Base-by-base conservation (phyloP, 495 filamentous ascomycete species). In the Daldinia caldariorum region DNA sequence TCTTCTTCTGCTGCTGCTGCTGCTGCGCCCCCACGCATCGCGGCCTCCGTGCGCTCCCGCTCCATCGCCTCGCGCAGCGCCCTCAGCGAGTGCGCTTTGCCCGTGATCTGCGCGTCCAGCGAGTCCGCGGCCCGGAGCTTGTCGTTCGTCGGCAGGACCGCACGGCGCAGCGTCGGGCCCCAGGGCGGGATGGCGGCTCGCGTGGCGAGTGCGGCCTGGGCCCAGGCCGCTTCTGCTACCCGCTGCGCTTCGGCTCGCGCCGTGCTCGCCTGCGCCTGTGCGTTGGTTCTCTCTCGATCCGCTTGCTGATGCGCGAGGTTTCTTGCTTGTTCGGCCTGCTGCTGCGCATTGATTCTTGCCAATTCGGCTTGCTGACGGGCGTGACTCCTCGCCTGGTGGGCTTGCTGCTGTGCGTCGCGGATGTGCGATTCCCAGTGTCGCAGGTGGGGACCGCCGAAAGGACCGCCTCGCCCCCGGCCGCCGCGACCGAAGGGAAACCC, bases 101-200 rank as follows among this genome's bases (percentile, higher is more conserved):
- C 65, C 0, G 22, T 55, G 14, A 80, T 51, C 62, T 72, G 47
- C n/a, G 58, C 69, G 62, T 81, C 79, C 7, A 82, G 58, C 1
- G 65, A 65, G 14, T 71, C 73, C 0, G 75, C 79, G 7, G 39
- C 68, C 16, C 62, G 58, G 62, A 78, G 77, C 51, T 61, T 67
- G 1, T 55, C 35, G 6, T 51, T 18, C 16, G 22, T 31, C 26
- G 37, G 1, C 8, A 12, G 14, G 38, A 9, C 16, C 3, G 12
- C 18, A n/a, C 9, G 18, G 1, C 8, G 54, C 0, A n/a, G 35
- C 8, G 35, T n/a, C 32, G 54, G 32, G 31, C 43, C 18, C 43
- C 43, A 47, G 16, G 43, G 43, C 18, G 16, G 43, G 20, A 47
- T 13, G 13, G 49, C 13, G 0, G 49, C 29, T 20, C 49, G 22